Evolutionary conservation across 1,284 basidiomycete genomes (phyloP), one percentile per base, ranked within the genome.

Genomic region (Rhodotorula sp.): DNA sequence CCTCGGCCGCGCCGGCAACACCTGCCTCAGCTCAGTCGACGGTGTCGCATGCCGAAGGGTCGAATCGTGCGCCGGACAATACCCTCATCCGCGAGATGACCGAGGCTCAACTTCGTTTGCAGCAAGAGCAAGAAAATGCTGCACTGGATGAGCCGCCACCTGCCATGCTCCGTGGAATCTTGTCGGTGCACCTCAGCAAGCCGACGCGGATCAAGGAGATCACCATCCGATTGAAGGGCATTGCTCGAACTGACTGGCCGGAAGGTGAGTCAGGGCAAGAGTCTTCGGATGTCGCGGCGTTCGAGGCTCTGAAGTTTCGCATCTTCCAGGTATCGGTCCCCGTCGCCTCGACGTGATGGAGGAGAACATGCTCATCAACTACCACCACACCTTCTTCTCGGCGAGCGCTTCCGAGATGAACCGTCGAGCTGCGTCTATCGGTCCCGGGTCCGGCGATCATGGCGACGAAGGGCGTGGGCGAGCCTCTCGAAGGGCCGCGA

Each of bases 201-300:
- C 88, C 94, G 0, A 93, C 89, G 54, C 88, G 90, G 80, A 89
- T 99, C 78, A 89, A 90, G 50, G 91, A 89, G 77, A 95, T 99
- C 69, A 86, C 88, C 66, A 84, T 97, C 59, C 87, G 88, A 76
- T 83, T 98, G 28, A 84, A 88, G 64, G 95, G 92, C 10, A 90
- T 85, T 74, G 80, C 82, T 6, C 79, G 83, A 66, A 86, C 85
- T 21, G 85, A 87, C 74, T 97, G 93, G 90, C 89, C 91, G 6
- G 93, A 97, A 85, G 91, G 93, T 93, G 76, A 66, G 85, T 43
- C 12, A 23, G 15, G 15, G 0, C n/a, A 19, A 8, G 8, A 5
- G 21, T 6, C 48, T 55, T 3, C 31, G 15, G 6, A 8, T 31
- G 2, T 45, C 6, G 3, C 19, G 5, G 10, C 55, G 6, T 34